Evolutionary conservation across 257 asterid genomes (phyloP), one percentile per base, ranked within the genome.

Genomic region (Plantago major): DNA sequence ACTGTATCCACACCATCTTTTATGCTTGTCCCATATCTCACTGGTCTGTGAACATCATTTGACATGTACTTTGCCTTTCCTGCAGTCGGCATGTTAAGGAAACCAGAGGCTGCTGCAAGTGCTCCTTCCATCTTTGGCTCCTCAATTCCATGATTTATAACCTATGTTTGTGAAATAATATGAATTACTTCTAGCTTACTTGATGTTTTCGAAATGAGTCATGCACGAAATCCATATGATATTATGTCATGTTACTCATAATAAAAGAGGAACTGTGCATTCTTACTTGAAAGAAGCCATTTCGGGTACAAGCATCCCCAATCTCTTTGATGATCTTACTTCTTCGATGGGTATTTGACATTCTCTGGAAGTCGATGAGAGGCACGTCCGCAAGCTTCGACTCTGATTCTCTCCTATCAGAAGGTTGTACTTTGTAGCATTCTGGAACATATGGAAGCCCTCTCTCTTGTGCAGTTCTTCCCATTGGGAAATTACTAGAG

Each of bases 281-380:
- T 22, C 74, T 72, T 70, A 83, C 90, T 45, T 80, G 84, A 54
- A 83, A 83, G 73, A 78, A 73, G 37, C 90, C 84, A 26, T 28
- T 30, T 18, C 2, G 18, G 6, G 61, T 52, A 50, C 86, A 80
- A 42, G 81, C 86, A 8, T 54, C 47, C 3, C 68, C 71, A 10
- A 80, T 68, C 2, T 78, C 69, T 2, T 76, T 16, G 3, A 76
- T 42, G 16, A 78, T 44, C 12, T 18, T 4, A 2, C 62, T 13
- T 26, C 83, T 64, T 5, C 30, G 62, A 13, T 49, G 2, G 14
- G 74, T 69, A 59, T 71, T 13, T 10, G 13, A 17, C 50, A 73
- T 26, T 11, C 79, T 76, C 6, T 55, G 53, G 74, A 83, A 58
- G 68, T 79, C 51, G n/a, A 78, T 43, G 0, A 67, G 50, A 0